phyloP scores from a whole-genome alignment of 2,329 filamentous ascomycete genomes.

The Sporothrix pseudoabietina region DNA sequence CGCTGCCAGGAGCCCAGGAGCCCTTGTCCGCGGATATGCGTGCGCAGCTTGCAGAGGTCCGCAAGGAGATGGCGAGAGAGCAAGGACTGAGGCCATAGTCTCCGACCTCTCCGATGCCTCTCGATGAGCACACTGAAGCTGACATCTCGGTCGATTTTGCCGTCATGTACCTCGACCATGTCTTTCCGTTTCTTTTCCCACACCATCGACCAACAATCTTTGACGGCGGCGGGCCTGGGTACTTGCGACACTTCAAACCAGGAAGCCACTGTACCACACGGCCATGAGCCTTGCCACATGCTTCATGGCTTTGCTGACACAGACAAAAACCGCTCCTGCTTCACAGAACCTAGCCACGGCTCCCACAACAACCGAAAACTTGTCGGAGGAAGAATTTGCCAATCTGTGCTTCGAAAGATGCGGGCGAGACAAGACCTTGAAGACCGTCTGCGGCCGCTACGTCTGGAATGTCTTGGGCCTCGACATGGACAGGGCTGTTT shows the following conservation, averaged over 20 bases:
- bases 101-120: not conserved
- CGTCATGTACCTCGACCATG: conserved; percentile 63
- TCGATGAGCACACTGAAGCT: not conserved
- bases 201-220: conserved; percentile 60
- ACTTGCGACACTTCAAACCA: not conserved
- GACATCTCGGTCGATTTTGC: conserved; percentile 9
- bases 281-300: not conserved
- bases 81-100: no score
- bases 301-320: not conserved
- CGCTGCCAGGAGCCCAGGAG: no score
- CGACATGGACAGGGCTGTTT: not conserved
- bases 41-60: no score
- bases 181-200: conserved; percentile 65
- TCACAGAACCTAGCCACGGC: no score
- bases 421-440: not conserved
- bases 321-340: not conserved
- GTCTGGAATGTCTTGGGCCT: not conserved
- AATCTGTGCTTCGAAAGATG: not conserved
- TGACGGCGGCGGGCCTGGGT: conserved; percentile 61
- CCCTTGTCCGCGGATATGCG: no score
- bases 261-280: conserved; percentile 1
- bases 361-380: no score
- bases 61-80: no score
- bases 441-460: not conserved
- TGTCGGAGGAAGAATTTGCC: no score